A percentile compares a stretch with the other conserved stretches of the same genome.
These are phyloP conservation scores for Coffea canephora DNA, from an alignment of 257 asterid genomes.

Conservation along the genomic window DNA sequence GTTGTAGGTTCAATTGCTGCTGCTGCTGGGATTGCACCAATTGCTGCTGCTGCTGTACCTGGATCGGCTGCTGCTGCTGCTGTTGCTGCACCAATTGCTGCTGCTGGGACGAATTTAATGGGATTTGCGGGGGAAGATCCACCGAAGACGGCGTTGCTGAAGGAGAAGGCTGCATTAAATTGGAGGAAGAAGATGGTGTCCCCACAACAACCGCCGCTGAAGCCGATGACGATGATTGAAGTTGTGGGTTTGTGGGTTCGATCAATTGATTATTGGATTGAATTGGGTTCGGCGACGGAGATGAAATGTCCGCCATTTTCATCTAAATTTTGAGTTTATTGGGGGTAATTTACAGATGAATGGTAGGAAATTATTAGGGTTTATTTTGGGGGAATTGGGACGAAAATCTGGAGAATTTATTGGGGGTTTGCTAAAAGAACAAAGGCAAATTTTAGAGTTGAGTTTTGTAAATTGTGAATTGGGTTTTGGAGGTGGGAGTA, in stretches of 20 bases:
- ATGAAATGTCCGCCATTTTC: slow-evolving; percentile 63
- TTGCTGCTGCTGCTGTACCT: slow-evolving; percentile 14
- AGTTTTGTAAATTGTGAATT: too few species aligned
- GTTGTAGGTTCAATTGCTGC: slow-evolving; percentile 13
- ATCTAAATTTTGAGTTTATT: too few species aligned
- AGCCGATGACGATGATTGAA: slow-evolving; percentile 24
- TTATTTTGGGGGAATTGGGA: too few species aligned
- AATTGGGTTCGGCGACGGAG: slow-evolving; percentile 61
- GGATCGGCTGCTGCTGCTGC: slow-evolving; percentile 7
- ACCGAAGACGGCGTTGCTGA: slow-evolving; percentile 28
- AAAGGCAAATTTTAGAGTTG: too few species aligned
- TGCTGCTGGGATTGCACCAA: slow-evolving; percentile 24
- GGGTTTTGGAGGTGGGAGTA: too few species aligned
- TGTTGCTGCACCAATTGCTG: slow-evolving; percentile 24
- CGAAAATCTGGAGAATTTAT: too few species aligned
- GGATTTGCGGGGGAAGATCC: slow-evolving; percentile 30
- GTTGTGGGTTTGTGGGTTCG: slow-evolving; percentile 56
- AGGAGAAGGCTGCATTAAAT: slow-evolving; percentile 36
- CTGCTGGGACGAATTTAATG: slow-evolving; percentile 35
- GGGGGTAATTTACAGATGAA: too few species aligned
- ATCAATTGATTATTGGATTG: slow-evolving; percentile 40
- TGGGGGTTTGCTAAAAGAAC: too few species aligned
- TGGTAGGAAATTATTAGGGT: too few species aligned
- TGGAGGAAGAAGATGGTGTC: slow-evolving; percentile 33
- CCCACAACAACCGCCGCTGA: slow-evolving; percentile 20